Conservation (phyloP, 305 asterid species). For the Fraxinus platypoda region DNA sequence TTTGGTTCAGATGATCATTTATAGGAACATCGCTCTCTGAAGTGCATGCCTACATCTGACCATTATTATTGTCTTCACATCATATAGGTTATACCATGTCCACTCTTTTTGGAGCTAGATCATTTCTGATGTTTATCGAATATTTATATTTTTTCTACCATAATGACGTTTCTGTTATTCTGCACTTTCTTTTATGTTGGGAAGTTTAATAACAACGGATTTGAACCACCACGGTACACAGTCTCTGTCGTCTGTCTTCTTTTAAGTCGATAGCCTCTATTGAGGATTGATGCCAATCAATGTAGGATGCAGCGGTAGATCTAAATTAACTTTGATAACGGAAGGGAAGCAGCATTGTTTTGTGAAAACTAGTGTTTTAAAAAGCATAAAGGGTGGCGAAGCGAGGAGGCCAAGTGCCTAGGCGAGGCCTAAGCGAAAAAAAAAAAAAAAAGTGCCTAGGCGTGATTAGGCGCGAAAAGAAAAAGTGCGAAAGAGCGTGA, state of each 20-base stretch:
- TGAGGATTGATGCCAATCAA: neutral
- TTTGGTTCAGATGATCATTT: constrained; percentile 18
- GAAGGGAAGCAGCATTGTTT: neutral
- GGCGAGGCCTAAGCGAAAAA: no score
- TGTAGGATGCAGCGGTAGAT: neutral
- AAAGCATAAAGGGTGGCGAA: no score
- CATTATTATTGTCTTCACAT: constrained; percentile 21
- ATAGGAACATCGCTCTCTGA: constrained; percentile 1
- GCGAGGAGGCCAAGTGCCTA: no score
- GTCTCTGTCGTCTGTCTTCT: neutral
- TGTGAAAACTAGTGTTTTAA: neutral
- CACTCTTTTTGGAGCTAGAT: neutral
- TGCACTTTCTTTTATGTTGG: neutral
- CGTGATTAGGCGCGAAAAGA: no score
- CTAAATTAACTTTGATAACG: neutral
- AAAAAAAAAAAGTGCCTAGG: no score
- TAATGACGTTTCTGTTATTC: neutral
- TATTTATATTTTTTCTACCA: neutral
- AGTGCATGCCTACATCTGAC: constrained; percentile 22
- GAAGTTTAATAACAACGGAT: neutral
- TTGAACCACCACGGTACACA: neutral
- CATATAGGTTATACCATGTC: constrained; percentile 13
- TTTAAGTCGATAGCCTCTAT: neutral
- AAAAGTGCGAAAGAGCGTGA: no score
- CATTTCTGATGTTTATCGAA: neutral